Evolutionary conservation across 164 flowering plant genomes (phyloP).

Genomic region (Brasenia schreberi): DNA sequence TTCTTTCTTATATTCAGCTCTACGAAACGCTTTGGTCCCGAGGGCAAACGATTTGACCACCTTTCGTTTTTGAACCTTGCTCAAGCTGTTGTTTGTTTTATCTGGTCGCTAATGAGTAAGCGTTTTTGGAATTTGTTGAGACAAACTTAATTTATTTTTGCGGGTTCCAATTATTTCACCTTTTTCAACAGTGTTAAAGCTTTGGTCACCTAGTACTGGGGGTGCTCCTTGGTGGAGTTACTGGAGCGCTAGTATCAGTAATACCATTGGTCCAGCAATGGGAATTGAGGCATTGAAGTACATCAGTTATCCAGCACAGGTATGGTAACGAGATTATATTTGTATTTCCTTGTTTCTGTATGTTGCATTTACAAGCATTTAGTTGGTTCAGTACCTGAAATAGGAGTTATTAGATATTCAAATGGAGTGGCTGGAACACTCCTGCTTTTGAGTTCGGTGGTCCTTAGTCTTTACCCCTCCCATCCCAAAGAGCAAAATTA

Average conservation of each 20-base stretch:
- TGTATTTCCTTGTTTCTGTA: neutral
- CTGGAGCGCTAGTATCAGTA: constrained; percentile 97
- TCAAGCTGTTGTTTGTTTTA: constrained; percentile 80
- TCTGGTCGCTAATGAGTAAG: constrained; percentile 96
- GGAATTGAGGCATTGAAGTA: constrained; percentile 97
- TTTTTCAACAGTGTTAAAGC: constrained; percentile 51
- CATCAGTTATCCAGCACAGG: constrained; percentile 99
- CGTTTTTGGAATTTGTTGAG: constrained; percentile 2
- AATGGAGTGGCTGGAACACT: neutral
- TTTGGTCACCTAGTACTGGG: constrained; percentile 61
- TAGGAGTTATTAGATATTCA: neutral
- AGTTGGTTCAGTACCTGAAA: neutral
- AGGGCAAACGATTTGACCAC: constrained; percentile 83
- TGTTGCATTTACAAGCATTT: neutral
- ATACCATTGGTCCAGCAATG: constrained; percentile 98
- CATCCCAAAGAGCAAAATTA: too few species aligned
- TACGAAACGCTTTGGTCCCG: constrained; percentile 83
- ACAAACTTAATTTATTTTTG: neutral
- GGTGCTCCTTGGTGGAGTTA: constrained; percentile 98
- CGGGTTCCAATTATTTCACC: neutral
- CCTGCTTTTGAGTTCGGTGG: neutral
- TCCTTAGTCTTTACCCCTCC: too few species aligned
- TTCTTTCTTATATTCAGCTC: constrained; percentile 36
- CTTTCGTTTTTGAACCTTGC: constrained; percentile 88
- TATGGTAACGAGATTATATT: constrained; percentile 9